These are phyloP conservation scores for cucumber (Cucumis sativus) DNA, from an alignment of 306 rosid genomes.

Conservation along the genomic window Cucumber_9930_V3 NC_026656.2:6379501-6380000, in stretches of 20 bases:
- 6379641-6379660: not conserved
- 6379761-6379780: constrained; percentile 37
- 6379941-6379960: constrained; percentile 22
- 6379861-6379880: not conserved
- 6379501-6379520: too few relatives aligned
- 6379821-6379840: not conserved
- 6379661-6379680: not conserved
- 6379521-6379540: not conserved
- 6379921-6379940: not conserved
- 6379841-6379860: not conserved
- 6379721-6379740: constrained; percentile 95
- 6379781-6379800: not conserved
- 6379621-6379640: not conserved
- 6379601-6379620: not conserved
- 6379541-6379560: not conserved
- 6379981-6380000: constrained; percentile 84
- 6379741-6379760: constrained; percentile 63
- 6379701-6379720: constrained; percentile 89
- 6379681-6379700: constrained; percentile 75
- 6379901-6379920: not conserved
- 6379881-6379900: not conserved
- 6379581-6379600: not conserved
- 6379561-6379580: not conserved
- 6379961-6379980: constrained; percentile 93
- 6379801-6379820: not conserved